Evolutionary conservation across 2,329 filamentous ascomycete genomes (phyloP).

Genomic region (Stagonosporopsis rhizophila): DNA sequence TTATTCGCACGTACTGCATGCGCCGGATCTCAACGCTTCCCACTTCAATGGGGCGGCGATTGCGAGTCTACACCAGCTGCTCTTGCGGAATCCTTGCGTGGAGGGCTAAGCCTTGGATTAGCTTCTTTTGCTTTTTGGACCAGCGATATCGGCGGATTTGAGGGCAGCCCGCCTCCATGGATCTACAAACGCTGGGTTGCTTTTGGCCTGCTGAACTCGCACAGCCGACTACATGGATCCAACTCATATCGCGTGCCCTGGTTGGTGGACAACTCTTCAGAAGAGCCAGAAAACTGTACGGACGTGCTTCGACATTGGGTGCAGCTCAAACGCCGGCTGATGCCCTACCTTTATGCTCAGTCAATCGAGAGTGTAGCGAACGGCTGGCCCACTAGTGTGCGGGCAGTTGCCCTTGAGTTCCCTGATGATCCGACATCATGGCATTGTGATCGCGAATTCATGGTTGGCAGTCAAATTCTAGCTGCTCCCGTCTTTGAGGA

Average conservation of each 20-base stretch:
- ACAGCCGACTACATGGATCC: conserved; percentile 74
- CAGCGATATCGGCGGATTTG: conserved; percentile 75
- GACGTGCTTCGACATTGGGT: conserved; percentile 64
- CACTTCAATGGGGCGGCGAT: conserved; percentile 72
- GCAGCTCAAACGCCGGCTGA: conserved; percentile 62
- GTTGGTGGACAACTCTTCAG: conserved; percentile 70
- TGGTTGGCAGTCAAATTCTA: conserved; percentile 71
- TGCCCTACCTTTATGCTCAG: conserved; percentile 65
- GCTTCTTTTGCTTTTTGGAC: conserved; percentile 74
- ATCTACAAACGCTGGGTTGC: conserved; percentile 81
- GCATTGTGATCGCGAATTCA: conserved; percentile 74
- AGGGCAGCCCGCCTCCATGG: conserved; percentile 70
- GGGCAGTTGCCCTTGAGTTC: conserved; percentile 74
- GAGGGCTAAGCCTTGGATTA: conserved; percentile 68
- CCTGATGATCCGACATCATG: conserved; percentile 73
- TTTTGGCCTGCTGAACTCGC: conserved; percentile 74
- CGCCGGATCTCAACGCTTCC: conserved; percentile 73
- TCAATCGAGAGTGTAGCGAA: conserved; percentile 58
- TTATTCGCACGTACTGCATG: conserved; percentile 73
- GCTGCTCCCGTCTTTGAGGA: conserved; percentile 71
- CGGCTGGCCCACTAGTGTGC: conserved; percentile 66
- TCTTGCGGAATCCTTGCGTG: conserved; percentile 74
- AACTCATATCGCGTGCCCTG: conserved; percentile 77
- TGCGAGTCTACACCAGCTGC: conserved; percentile 77
- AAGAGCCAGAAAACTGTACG: conserved; percentile 56